phyloP scores from a whole-genome alignment of 2,329 filamentous ascomycete genomes.

The Monascus ruber region DNA sequence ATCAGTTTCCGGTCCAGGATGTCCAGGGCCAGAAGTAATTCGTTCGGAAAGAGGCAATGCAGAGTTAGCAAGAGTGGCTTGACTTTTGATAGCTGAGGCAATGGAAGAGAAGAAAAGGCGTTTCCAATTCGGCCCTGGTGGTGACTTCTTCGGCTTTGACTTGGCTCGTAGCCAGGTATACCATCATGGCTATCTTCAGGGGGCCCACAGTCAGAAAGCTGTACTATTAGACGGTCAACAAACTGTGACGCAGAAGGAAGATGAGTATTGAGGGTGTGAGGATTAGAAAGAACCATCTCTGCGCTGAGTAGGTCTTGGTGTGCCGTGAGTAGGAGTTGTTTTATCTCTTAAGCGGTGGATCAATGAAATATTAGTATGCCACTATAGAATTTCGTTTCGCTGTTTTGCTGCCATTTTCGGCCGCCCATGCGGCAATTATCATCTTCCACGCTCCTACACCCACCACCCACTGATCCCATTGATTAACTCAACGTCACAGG shows the following conservation, averaged over 20 bases:
- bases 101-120: conserved; percentile 14
- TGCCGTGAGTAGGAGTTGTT: background rate
- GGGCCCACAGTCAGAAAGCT: conserved; percentile 6
- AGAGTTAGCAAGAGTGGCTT: conserved; percentile 61
- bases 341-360: background rate
- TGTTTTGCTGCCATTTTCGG: no score
- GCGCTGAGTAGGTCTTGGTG: no score
- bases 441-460: no score
- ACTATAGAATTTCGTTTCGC: no score
- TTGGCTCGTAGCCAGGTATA: background rate
- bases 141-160: conserved; percentile 1
- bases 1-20: conserved; percentile 70
- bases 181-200: conserved; percentile 1
- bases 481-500: no score
- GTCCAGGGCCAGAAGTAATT: conserved; percentile 75
- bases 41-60: conserved; percentile 72
- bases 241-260: conserved; percentile 4
- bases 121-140: conserved; percentile 1
- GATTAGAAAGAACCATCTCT: no score
- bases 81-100: conserved; percentile 13
- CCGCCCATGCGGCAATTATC: no score
- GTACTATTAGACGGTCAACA: conserved; percentile 13
- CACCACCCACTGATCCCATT: no score
- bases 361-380: no score
- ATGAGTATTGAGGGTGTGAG: no score